phyloP scores from a whole-genome alignment of 169 alveolate species.

The Amoebophrya sp. region DNA sequence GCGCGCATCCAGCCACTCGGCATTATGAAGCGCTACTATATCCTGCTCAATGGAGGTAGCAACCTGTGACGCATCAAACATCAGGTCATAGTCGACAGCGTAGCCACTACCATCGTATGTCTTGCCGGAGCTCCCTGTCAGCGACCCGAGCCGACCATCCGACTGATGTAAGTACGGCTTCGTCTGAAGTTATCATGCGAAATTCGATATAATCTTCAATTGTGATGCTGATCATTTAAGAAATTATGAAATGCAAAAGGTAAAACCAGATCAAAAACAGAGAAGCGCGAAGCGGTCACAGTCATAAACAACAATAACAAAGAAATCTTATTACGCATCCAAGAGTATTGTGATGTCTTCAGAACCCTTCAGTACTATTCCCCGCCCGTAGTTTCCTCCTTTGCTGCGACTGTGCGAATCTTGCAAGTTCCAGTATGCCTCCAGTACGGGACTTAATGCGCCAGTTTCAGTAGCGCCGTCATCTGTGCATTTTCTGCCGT shows the following conservation, averaged over 20 bases:
- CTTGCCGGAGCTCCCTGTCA: neutral
- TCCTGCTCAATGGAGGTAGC: neutral
- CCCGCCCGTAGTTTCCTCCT: neutral
- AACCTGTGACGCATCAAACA: neutral
- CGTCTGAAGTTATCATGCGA: too few species aligned
- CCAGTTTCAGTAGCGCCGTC: neutral
- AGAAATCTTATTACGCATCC: too few species aligned
- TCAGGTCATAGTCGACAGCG: neutral
- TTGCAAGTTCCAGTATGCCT: neutral
- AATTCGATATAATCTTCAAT: too few species aligned
- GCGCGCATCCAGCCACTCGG: neutral
- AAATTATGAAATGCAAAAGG: too few species aligned
- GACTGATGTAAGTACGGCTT: neutral
- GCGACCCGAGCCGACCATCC: neutral
- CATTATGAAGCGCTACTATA: neutral
- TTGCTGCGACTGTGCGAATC: neutral
- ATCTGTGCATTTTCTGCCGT: neutral
- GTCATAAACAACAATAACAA: too few species aligned
- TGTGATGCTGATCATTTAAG: too few species aligned
- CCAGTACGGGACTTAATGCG: neutral
- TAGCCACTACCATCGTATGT: neutral
- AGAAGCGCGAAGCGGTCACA: too few species aligned
- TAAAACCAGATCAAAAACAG: too few species aligned
- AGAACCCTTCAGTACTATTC: too few species aligned
- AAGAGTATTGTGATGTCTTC: too few species aligned